Evolutionary conservation across 495 filamentous ascomycete species (phyloP), one percentile per base, ranked within the genome.

Genomic region (Podospora didyma): DNA sequence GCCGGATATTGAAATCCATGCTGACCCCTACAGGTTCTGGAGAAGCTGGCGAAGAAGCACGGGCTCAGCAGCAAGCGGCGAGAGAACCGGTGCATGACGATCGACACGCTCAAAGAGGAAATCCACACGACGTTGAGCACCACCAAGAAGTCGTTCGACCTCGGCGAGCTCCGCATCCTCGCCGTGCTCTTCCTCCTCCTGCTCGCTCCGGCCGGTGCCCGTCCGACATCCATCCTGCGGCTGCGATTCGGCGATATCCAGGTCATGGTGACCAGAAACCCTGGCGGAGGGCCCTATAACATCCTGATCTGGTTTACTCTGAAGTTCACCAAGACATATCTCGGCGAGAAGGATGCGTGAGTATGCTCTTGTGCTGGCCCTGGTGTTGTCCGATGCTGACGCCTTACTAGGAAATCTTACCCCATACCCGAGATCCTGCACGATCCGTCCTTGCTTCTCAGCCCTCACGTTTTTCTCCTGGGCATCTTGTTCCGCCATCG

Each of bases 111-210:
- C n/a, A 53, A 53, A 37, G 10, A 53, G n/a, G 20, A 53, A 20
- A 37, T 46, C 21, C 19, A 53, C 0, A 53, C 39, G 14, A 53
- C 51, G 12, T 37, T 53, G 17, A 1, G 37, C 22, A 53, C 51
- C 3, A 53, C 39, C 0, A 21, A 53, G 51, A 53, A 53, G 39
- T 53, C 39, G 1, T 53, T 53, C 17, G 9, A 4, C 39, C 39
- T 53, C 26, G 51, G 51, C 42, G 51, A 53, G 51, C 51, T 53
- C 51, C 37, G 37, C 42, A 53, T 53, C n/a, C 51, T 53, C 17
- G 42, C 19, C 51, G 17, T 53, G 35, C 17, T 53, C n/a, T 53
- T 53, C 51, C 51, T 53, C 51, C 51, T 53, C 9, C 24, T 53
- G 51, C 51, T 53, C 37, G 51, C 51, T 20, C 51, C 39, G 7